Conservation (phyloP, 2,329 filamentous ascomycete genomes). For the Aspergillus thermomutatus region DNA sequence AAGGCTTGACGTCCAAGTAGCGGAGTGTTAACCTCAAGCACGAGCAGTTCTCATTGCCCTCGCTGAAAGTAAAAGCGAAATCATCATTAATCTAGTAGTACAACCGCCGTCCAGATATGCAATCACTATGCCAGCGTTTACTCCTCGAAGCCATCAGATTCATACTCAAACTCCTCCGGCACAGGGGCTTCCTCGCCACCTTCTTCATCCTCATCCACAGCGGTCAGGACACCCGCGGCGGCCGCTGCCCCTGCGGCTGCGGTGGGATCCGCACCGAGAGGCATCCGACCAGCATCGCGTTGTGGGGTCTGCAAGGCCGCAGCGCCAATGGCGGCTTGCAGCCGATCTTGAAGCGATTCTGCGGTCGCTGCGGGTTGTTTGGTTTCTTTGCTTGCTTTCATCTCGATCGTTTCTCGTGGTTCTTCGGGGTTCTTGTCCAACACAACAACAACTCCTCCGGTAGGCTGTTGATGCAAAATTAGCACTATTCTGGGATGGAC, state of each 20-base stretch:
- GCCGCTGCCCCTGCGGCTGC: constrained; percentile 58
- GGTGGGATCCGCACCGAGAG: constrained; percentile 16
- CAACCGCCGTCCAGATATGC: constrained; percentile 25
- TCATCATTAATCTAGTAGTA: constrained; percentile 38
- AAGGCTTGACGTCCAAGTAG: background rate
- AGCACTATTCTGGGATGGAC: constrained; percentile 30
- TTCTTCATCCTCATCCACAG: constrained; percentile 70
- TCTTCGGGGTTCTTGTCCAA: constrained; percentile 78
- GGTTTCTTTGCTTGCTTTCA: constrained; percentile 77
- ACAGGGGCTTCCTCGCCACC: constrained; percentile 47
- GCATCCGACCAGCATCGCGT: constrained; percentile 23
- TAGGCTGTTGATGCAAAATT: constrained; percentile 61
- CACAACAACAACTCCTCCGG: constrained; percentile 88
- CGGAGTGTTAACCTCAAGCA: constrained; percentile 9
- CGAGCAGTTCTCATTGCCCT: constrained; percentile 7
- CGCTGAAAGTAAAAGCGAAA: constrained; percentile 23
- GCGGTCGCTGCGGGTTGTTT: constrained; percentile 41
- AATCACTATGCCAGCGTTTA: constrained; percentile 12
- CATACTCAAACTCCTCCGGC: constrained; percentile 46
- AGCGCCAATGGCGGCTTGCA: constrained; percentile 38
- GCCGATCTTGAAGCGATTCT: constrained; percentile 43
- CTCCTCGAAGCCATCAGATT: constrained; percentile 41
- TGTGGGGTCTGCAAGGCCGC: constrained; percentile 33
- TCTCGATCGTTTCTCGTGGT: constrained; percentile 76
- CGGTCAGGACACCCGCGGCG: constrained; percentile 76